A percentile compares a stretch with the other conserved stretches of the same genome.
phyloP scores from a whole-genome alignment of 495 filamentous ascomycete genomes.

The Aspergillus bertholletiae region DNA sequence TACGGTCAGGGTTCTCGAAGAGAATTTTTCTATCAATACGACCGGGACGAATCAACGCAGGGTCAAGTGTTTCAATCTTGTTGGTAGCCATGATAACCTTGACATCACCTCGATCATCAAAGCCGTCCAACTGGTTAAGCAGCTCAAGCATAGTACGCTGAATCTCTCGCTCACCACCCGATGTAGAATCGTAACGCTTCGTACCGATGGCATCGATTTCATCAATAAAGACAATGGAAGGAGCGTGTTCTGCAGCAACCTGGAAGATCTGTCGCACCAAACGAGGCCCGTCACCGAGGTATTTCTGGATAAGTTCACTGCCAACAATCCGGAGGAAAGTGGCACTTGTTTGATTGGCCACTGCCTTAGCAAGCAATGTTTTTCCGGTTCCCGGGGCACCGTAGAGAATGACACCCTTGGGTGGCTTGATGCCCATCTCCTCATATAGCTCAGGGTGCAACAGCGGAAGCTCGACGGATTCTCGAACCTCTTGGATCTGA shows the following conservation, averaged over 20 bases:
- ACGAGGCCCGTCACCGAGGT: constrained; percentile 92
- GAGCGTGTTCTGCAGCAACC: constrained; percentile 92
- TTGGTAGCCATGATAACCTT: constrained; percentile 99
- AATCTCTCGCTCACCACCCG: constrained; percentile 94
- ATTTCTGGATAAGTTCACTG: constrained; percentile 98
- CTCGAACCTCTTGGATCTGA: constrained; percentile 96
- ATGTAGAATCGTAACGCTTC: constrained; percentile 97
- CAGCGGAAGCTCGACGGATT: constrained; percentile 93
- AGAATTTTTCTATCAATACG: constrained; percentile 99
- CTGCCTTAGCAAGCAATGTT: constrained; percentile 94
- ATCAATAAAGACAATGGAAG: constrained; percentile 98
- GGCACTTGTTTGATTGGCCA: constrained; percentile 97
- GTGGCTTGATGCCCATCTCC: constrained; percentile 99
- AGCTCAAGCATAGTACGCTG: constrained; percentile 99
- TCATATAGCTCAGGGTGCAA: constrained; percentile 98
- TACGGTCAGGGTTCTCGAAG: constrained; percentile 97
- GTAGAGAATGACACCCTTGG: constrained; percentile 99
- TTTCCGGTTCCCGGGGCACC: constrained; percentile 97
- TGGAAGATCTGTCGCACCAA: constrained; percentile 97
- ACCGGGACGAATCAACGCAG: constrained; percentile 92
- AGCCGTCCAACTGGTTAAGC: constrained; percentile 96
- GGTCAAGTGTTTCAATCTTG: constrained; percentile 98
- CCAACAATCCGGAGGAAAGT: constrained; percentile 98
- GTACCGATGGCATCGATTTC: constrained; percentile 99
- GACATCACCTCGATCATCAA: constrained; percentile 97